phyloP scores from a whole-genome alignment of 2,329 filamentous ascomycete genomes.

The Clarireedia hainanense region DNA sequence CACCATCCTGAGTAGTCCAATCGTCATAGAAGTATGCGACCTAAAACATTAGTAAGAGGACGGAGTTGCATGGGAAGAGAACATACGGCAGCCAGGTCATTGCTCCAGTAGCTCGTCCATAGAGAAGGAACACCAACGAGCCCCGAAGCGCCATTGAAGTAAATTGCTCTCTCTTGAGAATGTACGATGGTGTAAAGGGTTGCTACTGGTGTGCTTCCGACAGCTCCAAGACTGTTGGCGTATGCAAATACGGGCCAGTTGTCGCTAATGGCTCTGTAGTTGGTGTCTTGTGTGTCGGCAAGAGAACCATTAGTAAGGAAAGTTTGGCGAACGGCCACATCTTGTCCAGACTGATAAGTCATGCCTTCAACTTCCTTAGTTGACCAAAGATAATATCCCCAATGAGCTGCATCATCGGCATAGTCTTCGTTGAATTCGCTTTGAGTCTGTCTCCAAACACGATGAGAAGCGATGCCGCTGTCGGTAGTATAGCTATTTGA shows the following conservation, averaged over 20 bases:
- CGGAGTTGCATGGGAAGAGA: background rate
- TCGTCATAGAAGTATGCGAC: conserved; percentile 72
- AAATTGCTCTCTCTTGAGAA: conserved; percentile 23
- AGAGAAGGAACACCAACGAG: conserved; percentile 61
- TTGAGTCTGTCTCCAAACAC: conserved; percentile 19
- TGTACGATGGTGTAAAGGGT: conserved; percentile 24
- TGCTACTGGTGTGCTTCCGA: conserved; percentile 14
- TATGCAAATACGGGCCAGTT: conserved; percentile 79
- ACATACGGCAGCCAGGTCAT: conserved; percentile 48
- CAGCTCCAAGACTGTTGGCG: conserved; percentile 22
- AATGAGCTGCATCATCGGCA: conserved; percentile 51
- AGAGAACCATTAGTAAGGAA: conserved; percentile 60
- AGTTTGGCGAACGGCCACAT: conserved; percentile 52
- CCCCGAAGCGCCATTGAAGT: conserved; percentile 33
- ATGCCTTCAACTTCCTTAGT: conserved; percentile 49
- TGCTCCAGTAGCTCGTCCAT: conserved; percentile 66
- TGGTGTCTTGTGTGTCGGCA: conserved; percentile 53
- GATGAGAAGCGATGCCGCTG: conserved; percentile 21
- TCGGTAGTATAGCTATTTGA: conserved; percentile 16
- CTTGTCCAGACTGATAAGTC: conserved; percentile 62
- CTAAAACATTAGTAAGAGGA: conserved; percentile 26
- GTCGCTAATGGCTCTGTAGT: conserved; percentile 60
- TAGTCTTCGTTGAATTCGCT: conserved; percentile 27
- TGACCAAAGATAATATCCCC: conserved; percentile 74
- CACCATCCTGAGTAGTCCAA: conserved; percentile 53